Evolutionary conservation across 768 basidiomycete species (phyloP).

Genomic region (Crucibulum laeve): DNA sequence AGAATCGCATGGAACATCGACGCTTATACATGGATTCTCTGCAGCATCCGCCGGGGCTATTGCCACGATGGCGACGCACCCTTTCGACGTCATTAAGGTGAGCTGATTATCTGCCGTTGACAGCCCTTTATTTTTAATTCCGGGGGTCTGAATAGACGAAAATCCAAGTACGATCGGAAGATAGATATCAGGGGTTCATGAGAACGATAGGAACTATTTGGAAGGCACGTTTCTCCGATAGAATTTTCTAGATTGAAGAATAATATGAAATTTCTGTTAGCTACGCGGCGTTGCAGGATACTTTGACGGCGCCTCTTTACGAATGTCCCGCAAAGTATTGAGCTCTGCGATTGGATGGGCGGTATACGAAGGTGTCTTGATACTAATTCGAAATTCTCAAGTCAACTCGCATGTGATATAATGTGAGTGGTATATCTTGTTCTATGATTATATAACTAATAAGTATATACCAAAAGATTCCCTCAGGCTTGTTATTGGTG

Average conservation of each 20-base stretch:
- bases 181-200: conserved; percentile 66
- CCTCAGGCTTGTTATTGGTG: too few species aligned
- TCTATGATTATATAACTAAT: too few species aligned
- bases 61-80: conserved; percentile 84
- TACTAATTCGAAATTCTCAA: conserved; percentile 41
- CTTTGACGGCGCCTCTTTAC: conserved; percentile 81
- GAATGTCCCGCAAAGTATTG: conserved; percentile 80
- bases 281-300: conserved; percentile 79
- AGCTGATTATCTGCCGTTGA: conserved; percentile 2
- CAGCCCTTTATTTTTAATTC: not conserved
- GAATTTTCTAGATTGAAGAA: not conserved
- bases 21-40: conserved; percentile 55
- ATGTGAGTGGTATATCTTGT: too few species aligned
- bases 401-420: too few species aligned
- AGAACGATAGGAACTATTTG: conserved; percentile 65
- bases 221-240: conserved; percentile 41
- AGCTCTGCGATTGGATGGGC: conserved; percentile 93
- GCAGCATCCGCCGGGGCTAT: conserved; percentile 81
- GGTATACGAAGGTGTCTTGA: conserved; percentile 77
- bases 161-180: conserved; percentile 83
- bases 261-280: conserved; percentile 31
- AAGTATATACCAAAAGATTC: too few species aligned
- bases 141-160: conserved; percentile 55
- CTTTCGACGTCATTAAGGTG: conserved; percentile 94
- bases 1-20: conserved; percentile 38